Conservation (phyloP, 768 basidiomycete species). For the Leucocoprinus birnbaumii region DNA sequence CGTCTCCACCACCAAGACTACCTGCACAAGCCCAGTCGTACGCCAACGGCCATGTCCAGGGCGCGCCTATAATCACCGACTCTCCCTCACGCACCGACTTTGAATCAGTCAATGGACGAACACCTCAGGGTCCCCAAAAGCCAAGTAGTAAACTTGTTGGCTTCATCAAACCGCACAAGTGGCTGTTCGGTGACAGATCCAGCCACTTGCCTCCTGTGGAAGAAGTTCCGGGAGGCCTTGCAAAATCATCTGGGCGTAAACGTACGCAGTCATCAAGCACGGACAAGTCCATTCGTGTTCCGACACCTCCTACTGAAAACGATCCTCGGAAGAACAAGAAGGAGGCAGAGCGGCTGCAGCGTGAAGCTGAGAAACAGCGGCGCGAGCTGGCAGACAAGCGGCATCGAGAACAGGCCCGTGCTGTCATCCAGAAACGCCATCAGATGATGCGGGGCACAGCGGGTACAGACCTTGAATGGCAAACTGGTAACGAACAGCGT, state of each 20-base stretch:
- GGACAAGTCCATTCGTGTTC: constrained; percentile 64
- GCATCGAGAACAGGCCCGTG: constrained; percentile 85
- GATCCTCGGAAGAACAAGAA: constrained; percentile 67
- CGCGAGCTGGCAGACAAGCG: constrained; percentile 71
- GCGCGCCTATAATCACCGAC: constrained; percentile 52
- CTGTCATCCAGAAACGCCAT: constrained; percentile 88
- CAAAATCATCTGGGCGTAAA: constrained; percentile 62
- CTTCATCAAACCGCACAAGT: constrained; percentile 68
- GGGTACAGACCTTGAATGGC: constrained; percentile 64
- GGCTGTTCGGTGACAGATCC: constrained; percentile 80
- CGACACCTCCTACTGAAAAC: constrained; percentile 40
- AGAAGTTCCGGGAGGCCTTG: constrained; percentile 44
- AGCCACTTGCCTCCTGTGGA: constrained; percentile 73
- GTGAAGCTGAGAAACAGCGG: constrained; percentile 82
- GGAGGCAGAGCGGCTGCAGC: constrained; percentile 72
- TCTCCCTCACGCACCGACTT: constrained; percentile 42
- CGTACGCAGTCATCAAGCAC: constrained; percentile 77
- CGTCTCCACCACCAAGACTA: constrained; percentile 40
- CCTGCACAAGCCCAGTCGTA: constrained; percentile 33
- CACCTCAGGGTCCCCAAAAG: constrained; percentile 32
- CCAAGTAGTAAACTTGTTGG: constrained; percentile 55
- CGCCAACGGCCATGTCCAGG: constrained; percentile 43
- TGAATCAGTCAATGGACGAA: constrained; percentile 32
- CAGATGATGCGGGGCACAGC: constrained; percentile 62
- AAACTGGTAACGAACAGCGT: constrained; percentile 42